These are phyloP conservation scores for Teunomyces lycoperdinae DNA, from an alignment of 805 yeast genomes.

Conservation along the genomic window DNA sequence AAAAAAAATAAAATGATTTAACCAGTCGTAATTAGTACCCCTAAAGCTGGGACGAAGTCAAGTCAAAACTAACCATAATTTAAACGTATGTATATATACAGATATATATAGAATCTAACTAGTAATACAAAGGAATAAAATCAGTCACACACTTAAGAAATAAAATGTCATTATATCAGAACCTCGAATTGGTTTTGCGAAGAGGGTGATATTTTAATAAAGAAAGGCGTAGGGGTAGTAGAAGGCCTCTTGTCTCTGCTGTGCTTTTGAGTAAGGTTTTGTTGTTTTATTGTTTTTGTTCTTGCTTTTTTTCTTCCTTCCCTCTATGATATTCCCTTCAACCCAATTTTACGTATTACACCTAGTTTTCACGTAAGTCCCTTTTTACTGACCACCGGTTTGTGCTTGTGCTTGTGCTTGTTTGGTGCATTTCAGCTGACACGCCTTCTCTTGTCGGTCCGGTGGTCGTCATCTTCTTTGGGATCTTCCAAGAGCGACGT, in stretches of 20 bases:
- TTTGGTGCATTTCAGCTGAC: neutral
- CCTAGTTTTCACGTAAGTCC: neutral
- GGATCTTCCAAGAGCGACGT: constrained; percentile 19
- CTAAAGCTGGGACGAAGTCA: neutral
- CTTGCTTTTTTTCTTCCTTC: neutral
- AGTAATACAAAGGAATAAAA: constrained; percentile 1
- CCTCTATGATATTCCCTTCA: neutral
- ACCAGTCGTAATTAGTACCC: neutral
- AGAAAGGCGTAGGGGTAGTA: too few species aligned
- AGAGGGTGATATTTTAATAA: neutral
- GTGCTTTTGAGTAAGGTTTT: neutral
- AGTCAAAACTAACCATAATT: neutral
- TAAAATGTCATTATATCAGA: constrained; percentile 1
- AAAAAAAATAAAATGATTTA: too few species aligned
- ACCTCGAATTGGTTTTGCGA: neutral
- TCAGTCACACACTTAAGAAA: constrained; percentile 1
- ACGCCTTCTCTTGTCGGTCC: neutral
- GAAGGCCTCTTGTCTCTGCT: neutral
- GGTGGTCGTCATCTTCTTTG: neutral
- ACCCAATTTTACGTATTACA: neutral
- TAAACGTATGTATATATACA: neutral
- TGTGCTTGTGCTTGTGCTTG: neutral
- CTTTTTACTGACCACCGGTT: neutral
- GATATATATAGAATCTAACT: neutral
- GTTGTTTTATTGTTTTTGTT: neutral